Evolutionary conservation across 2,329 filamentous ascomycete genomes (phyloP).

Genomic region (Trichoderma simmonsii): DNA sequence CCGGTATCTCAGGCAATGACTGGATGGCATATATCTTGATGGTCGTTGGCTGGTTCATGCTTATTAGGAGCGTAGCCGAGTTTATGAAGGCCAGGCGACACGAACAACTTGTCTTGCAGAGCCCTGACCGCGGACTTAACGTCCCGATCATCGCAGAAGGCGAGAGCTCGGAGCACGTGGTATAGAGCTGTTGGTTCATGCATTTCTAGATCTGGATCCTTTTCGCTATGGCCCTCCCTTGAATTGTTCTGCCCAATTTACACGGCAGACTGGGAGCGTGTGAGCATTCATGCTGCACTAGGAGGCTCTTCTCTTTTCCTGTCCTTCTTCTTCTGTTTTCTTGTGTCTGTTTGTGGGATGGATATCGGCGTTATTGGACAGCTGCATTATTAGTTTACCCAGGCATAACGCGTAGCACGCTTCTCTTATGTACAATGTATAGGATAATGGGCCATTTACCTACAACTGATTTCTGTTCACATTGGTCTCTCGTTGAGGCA

Average conservation of each 20-base stretch:
- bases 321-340: neutral
- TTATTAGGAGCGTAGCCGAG: slow-evolving; percentile 90
- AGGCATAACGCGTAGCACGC: slow-evolving; percentile 19
- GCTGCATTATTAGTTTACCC: neutral
- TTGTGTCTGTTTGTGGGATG: neutral
- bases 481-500: neutral
- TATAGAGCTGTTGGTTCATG: slow-evolving; percentile 43
- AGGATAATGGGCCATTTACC: neutral
- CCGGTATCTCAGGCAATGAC: slow-evolving; percentile 67
- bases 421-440: slow-evolving; percentile 18
- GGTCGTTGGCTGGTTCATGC: slow-evolving; percentile 97
- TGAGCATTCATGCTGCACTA: neutral
- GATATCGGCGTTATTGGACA: slow-evolving; percentile 15
- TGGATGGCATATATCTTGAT: slow-evolving; percentile 92
- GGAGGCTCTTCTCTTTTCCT: neutral
- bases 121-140: slow-evolving; percentile 80
- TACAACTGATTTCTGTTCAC: neutral
- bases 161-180: slow-evolving; percentile 73
- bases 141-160: slow-evolving; percentile 84
- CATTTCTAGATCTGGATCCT: slow-evolving; percentile 17
- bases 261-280: neutral
- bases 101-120: slow-evolving; percentile 89
- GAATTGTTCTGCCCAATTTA: neutral
- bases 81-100: slow-evolving; percentile 85
- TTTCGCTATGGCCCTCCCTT: neutral